Conservation (phyloP, 2,329 filamentous ascomycete genomes). For the Xenoacremonium recifei region DNA sequence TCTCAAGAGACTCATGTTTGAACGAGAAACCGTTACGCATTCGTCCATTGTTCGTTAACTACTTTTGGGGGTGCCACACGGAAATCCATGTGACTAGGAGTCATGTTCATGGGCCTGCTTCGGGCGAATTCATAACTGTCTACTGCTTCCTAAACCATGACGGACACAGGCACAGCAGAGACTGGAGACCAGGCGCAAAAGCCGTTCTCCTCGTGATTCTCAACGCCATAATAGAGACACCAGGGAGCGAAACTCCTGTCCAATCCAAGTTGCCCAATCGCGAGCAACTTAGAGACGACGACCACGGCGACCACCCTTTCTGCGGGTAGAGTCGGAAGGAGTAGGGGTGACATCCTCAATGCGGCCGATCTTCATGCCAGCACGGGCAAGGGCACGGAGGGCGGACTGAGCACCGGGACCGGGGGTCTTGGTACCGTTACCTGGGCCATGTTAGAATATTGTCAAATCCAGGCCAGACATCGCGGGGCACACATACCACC, state of each 20-base stretch:
- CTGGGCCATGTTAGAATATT: too few relatives aligned
- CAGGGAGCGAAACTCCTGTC: constrained; percentile 44
- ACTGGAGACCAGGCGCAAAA: constrained; percentile 63
- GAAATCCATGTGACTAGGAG: constrained; percentile 28
- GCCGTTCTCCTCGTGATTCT: constrained; percentile 75
- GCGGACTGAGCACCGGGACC: constrained; percentile 98
- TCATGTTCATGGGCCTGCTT: constrained; percentile 42
- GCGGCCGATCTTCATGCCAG: constrained; percentile 99
- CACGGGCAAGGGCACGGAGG: constrained; percentile 96
- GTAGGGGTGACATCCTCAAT: constrained; percentile 99
- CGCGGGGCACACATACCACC: constrained; percentile 65
- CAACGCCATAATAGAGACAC: constrained; percentile 63
- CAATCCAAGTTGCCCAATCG: constrained; percentile 29
- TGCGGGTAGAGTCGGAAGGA: constrained; percentile 97
- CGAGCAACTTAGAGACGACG: constrained; percentile 82
- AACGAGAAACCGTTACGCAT: background rate
- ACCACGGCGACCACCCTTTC: constrained; percentile 99
- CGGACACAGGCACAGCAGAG: too few relatives aligned
- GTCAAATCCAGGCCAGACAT: background rate
- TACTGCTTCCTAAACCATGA: constrained; percentile 32
- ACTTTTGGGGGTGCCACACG: constrained; percentile 9
- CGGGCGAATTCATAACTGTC: constrained; percentile 43
- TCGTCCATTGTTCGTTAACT: constrained; percentile 10
- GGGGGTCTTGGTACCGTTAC: constrained; percentile 99
- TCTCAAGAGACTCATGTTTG: background rate